Percentiles rank a stretch among this genome's conserved stretches.
phyloP scores from a whole-genome alignment of 2,329 filamentous ascomycete species.

The Penicillium sp. region DNA sequence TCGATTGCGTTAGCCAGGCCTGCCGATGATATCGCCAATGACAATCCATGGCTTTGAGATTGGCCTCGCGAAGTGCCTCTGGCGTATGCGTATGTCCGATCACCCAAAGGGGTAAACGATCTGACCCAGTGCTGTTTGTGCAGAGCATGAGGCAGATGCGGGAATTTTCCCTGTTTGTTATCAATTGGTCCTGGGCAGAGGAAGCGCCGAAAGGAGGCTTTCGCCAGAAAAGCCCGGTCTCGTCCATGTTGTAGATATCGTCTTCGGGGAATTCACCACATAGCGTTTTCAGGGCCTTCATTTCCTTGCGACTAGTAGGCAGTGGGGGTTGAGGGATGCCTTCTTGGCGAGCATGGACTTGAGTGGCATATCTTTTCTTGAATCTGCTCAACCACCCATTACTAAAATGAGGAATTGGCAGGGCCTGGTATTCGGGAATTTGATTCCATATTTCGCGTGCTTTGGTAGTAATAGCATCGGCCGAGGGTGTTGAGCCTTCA shows the following conservation, averaged over 20 bases:
- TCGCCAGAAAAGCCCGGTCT: slow-evolving; percentile 23
- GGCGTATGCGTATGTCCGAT: slow-evolving; percentile 24
- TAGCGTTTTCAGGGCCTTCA: slow-evolving; percentile 12
- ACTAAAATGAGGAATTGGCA: slow-evolving; percentile 16
- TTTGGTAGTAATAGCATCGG: slow-evolving; percentile 12
- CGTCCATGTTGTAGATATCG: slow-evolving; percentile 24
- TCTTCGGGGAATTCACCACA: slow-evolving; percentile 15
- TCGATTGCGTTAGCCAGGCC: slow-evolving; percentile 18
- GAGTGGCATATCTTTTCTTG: neutral
- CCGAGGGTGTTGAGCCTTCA: neutral
- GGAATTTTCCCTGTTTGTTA: slow-evolving; percentile 6
- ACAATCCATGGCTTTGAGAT: slow-evolving; percentile 22
- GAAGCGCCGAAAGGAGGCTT: slow-evolving; percentile 7
- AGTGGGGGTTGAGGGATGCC: neutral
- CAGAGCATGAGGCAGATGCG: slow-evolving; percentile 14
- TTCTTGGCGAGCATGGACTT: neutral
- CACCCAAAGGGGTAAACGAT: slow-evolving; percentile 23
- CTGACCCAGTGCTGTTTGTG: slow-evolving; percentile 23
- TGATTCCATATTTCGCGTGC: slow-evolving; percentile 16
- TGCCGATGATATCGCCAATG: slow-evolving; percentile 27
- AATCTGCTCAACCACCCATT: slow-evolving; percentile 17
- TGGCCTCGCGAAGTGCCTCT: slow-evolving; percentile 20
- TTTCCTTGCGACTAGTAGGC: neutral
- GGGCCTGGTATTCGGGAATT: slow-evolving; percentile 16
- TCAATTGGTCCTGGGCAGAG: neutral